phyloP scores from a whole-genome alignment of 225 moss, liverwort and hornwort species.

The Physcomitrium patens region DNA sequence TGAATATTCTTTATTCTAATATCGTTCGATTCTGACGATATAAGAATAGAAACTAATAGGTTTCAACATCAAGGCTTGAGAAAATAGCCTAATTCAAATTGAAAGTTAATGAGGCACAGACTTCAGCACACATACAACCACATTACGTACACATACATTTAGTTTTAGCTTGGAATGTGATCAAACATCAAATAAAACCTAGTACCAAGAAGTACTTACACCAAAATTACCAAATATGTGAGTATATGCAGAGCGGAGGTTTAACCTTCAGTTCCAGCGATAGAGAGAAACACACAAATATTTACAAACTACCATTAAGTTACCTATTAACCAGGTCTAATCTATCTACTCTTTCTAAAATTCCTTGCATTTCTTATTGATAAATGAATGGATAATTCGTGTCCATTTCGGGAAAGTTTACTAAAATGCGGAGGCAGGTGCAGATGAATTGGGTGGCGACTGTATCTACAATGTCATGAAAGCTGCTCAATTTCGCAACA shows the following conservation, averaged over 20 bases:
- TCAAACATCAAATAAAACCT: constrained; percentile 21
- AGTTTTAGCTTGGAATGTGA: neutral
- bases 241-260: neutral
- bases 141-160: constrained; percentile 3
- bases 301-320: constrained; percentile 16
- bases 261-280: neutral
- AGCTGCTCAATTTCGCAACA: constrained; percentile 10
- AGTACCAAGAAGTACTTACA: constrained; percentile 3
- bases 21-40: too few relatives aligned
- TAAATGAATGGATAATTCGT: constrained; percentile 27
- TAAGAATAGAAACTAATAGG: too few relatives aligned
- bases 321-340: constrained; percentile 8
- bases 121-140: constrained; percentile 15
- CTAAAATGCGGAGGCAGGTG: neutral
- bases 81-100: constrained; percentile 21
- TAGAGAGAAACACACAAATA: constrained; percentile 13
- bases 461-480: constrained; percentile 17
- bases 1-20: too few relatives aligned
- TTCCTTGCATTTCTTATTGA: constrained; percentile 18
- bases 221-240: neutral
- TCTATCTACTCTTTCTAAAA: neutral
- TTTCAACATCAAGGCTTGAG: neutral
- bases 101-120: constrained; percentile 6
- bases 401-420: neutral
- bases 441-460: neutral